Evolutionary conservation across 139 green algal species (phyloP).

Genomic region (Coelastrella sp.): DNA sequence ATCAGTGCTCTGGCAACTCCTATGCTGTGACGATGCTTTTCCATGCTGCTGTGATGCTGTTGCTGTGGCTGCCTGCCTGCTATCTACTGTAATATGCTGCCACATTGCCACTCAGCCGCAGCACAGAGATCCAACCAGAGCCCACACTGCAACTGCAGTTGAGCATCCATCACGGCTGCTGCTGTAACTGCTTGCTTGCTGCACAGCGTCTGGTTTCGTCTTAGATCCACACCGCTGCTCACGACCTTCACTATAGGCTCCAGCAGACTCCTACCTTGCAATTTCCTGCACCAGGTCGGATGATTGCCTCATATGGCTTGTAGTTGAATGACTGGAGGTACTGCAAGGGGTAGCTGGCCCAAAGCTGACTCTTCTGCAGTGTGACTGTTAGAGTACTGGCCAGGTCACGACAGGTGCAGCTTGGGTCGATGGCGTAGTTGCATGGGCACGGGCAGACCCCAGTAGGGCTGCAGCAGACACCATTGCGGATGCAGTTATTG

Average conservation of each 20-base stretch:
- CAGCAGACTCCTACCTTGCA: constrained; percentile 55
- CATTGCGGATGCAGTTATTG: not conserved
- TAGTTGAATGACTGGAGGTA: constrained; percentile 72
- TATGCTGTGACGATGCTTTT: too few relatives aligned
- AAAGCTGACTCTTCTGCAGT: constrained; percentile 77
- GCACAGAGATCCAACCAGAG: too few relatives aligned
- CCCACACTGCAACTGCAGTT: too few relatives aligned
- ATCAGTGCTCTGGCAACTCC: too few relatives aligned
- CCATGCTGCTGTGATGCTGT: too few relatives aligned
- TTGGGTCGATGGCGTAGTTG: constrained; percentile 73
- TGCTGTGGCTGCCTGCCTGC: too few relatives aligned
- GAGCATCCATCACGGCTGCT: not conserved
- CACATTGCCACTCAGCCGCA: too few relatives aligned
- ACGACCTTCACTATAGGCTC: too few relatives aligned
- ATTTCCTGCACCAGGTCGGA: constrained; percentile 50
- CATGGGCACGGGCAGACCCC: constrained; percentile 84
- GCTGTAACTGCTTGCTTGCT: too few relatives aligned
- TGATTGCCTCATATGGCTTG: constrained; percentile 62
- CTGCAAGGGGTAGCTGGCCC: constrained; percentile 76
- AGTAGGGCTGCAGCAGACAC: constrained; percentile 52
- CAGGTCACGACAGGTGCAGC: constrained; percentile 83
- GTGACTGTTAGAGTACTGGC: constrained; percentile 63
- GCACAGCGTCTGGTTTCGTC: not conserved
- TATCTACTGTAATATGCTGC: too few relatives aligned
- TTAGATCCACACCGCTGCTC: too few relatives aligned